Base-by-base conservation (phyloP, 228 moss, liverwort and hornwort species). In the Sphagnum fallax region DNA sequence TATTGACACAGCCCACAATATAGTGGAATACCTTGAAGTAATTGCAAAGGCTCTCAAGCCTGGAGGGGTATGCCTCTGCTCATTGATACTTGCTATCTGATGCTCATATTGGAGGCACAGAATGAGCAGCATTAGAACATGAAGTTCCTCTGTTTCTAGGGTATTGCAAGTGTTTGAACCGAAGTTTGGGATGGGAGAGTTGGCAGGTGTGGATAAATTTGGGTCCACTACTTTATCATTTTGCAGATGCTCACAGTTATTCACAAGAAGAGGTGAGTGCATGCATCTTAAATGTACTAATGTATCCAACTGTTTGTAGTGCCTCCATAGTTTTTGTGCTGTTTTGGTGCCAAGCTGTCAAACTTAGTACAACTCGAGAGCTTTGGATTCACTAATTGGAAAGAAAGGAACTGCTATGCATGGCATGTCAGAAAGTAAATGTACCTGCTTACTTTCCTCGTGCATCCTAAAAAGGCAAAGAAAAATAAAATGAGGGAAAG, bases 191-290 rank as follows among this genome's bases (percentile, higher is more conserved):
- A 1, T 55, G 55, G 9, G 51, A 47, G 57, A 16, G 78, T 47
- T 61, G 75, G 75, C 92, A 92, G 92, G 77, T 92, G 62, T 92
- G 92, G 92, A 87, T 92, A 67, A 92, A 92, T 74, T 77, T 92
- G 68, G 92, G 92, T 60, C 92, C 92, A 47, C 81, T 92, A 61
- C 89, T 92, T 55, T 92, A 92, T 71, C 92, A 92, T 80, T 92
- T 92, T 57, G 87, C 92, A 62, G 92, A 89, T 60, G 75, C 89
- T 4, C 87, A 89, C 68, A 55, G 10, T 15, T 80, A 68, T 63
- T 83, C 79, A 62, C 80, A 65, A 68, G 88, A 88, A 67, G 91
- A 91, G 73, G 91, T 91, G 53, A 75, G 82, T 61, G 9, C 47
- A 6, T 62, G 47, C 4, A 7, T 62, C 14, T 16, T 4, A 62